These are phyloP conservation scores for Paraconiothyrium sp. DNA, from an alignment of 2,329 filamentous ascomycete species.

Conservation along the genomic window DNA sequence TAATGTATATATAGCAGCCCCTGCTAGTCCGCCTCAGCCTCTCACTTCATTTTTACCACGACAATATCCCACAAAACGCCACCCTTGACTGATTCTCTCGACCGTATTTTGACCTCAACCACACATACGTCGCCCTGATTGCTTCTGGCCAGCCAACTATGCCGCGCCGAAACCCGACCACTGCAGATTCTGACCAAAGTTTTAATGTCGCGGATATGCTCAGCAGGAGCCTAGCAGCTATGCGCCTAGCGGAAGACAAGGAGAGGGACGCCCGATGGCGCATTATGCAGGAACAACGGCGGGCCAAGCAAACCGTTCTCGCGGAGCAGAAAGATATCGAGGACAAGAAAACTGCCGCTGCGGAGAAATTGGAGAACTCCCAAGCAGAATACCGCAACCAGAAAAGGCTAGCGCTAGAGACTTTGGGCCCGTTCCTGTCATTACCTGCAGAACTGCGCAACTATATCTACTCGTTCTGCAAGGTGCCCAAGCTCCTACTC, in stretches of 20 bases:
- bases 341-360: not conserved
- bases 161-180: not conserved
- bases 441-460: not conserved
- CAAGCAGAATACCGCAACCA: not conserved
- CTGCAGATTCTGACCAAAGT: not conserved
- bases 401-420: not conserved
- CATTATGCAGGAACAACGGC: not conserved
- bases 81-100: not conserved
- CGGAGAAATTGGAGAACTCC: not conserved
- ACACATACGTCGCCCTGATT: no score
- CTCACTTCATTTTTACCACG: not conserved
- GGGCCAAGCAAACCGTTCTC: not conserved
- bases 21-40: not conserved
- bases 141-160: not conserved
- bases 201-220: not conserved
- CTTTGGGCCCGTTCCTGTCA: not conserved
- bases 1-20: not conserved
- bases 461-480: not conserved
- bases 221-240: not conserved
- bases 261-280: not conserved
- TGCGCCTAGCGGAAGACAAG: not conserved
- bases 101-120: not conserved
- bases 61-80: no score
- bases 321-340: not conserved
- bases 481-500: not conserved